Evolutionary conservation across 306 rosid species (phyloP), one percentile per base, ranked within the genome.

Genomic region (Hylodesmum podocarpum): DNA sequence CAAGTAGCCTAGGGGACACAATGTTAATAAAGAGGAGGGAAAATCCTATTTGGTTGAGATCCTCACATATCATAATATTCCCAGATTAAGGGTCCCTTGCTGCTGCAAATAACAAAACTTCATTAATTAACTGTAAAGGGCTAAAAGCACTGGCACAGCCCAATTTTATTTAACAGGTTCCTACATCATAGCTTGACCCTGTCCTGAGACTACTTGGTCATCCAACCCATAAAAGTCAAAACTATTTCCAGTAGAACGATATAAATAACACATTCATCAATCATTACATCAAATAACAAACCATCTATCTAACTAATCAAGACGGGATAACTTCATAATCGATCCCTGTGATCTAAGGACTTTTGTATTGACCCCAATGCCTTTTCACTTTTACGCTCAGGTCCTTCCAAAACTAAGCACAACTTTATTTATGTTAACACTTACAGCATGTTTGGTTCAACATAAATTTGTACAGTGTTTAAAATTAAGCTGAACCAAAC

Each of bases 201-300:
- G 33, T 44, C 43, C 51, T 3, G 3, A 49, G 47, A 33, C 37
- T 50, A 68, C 73, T 7, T 40, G 55, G 31, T 49, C 49, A 24
- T 15, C 58, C 70, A 78, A 61, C 34, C 46, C 41, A 47, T 28
- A 14, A 25, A 13, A 58, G 5, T 22, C 73, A 5, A 78, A 50
- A 53, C 50, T 27, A 22, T 44, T 73, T 72, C 12, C 39, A 44
- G 3, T 12, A 73, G 46, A 40, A 70, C 18, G 64, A 53, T 25
- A 54, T n/a, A 55, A 82, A 67, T 39, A 66, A 7, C 36, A 47
- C 33, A 61, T 61, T 40, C 63, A 58, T 66, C 73, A 19, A 39
- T 18, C 25, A 44, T 53, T 14, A 28, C 65, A 11, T 29, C 41
- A 44, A 66, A 24, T 4, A 61, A 15, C 24, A 55, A 64, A 27